phyloP scores from a whole-genome alignment of 495 filamentous ascomycete species.

The Parachaetomium inaequale region DNA sequence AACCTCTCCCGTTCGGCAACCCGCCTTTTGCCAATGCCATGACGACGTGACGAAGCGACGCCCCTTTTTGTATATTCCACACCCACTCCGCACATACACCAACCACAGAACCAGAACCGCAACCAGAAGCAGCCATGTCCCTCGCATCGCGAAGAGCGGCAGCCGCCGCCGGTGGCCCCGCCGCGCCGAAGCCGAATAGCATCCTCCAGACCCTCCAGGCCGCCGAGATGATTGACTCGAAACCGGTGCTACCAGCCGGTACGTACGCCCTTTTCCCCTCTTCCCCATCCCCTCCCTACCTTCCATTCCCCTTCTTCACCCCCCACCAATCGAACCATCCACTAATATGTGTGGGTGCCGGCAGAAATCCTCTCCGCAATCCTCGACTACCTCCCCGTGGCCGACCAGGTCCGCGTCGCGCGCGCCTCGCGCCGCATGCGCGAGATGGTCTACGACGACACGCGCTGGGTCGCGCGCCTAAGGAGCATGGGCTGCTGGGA shows the following conservation, averaged over 20 bases:
- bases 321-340: background rate
- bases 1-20: background rate
- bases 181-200: slow-evolving; percentile 34
- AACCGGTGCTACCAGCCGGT: slow-evolving; percentile 78
- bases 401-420: slow-evolving; percentile 83
- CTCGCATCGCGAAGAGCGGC: slow-evolving; percentile 12
- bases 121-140: background rate
- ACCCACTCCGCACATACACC: background rate
- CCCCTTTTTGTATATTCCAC: background rate
- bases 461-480: slow-evolving; percentile 83
- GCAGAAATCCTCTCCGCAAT: slow-evolving; percentile 84
- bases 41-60: slow-evolving; percentile 1
- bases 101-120: background rate
- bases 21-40: slow-evolving; percentile 2
- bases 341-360: too few relatives aligned
- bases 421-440: slow-evolving; percentile 81
- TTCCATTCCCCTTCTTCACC: background rate
- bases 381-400: slow-evolving; percentile 80
- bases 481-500: slow-evolving; percentile 89
- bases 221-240: slow-evolving; percentile 69
- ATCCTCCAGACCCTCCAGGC: slow-evolving; percentile 71
- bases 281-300: background rate
- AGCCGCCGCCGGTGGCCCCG: background rate
- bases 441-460: slow-evolving; percentile 99
- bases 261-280: slow-evolving; percentile 23